phyloP scores from a whole-genome alignment of 2,329 filamentous ascomycete species.

The Colletotrichum sp. region DNA sequence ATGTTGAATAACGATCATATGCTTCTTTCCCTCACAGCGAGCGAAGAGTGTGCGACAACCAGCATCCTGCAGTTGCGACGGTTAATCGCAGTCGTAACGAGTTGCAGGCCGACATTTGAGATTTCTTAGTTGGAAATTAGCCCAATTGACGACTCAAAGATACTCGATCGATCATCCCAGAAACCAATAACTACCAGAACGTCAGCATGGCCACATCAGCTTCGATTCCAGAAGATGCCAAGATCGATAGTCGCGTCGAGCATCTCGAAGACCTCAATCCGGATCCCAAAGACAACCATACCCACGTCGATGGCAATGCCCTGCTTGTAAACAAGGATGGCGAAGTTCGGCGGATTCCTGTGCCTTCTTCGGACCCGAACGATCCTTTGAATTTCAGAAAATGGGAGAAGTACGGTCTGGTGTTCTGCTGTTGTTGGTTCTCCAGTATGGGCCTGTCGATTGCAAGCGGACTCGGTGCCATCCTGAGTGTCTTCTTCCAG shows the following conservation, averaged over 20 bases:
- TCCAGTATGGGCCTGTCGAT: slow-evolving; percentile 45
- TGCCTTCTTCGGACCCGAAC: slow-evolving; percentile 25
- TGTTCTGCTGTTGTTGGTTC: slow-evolving; percentile 33
- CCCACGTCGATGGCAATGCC: slow-evolving; percentile 16
- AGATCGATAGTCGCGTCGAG: neutral
- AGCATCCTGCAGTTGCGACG: slow-evolving; percentile 1
- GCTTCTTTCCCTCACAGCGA: neutral
- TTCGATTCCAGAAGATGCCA: neutral
- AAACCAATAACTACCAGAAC: neutral
- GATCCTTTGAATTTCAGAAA: slow-evolving; percentile 29
- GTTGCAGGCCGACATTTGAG: neutral
- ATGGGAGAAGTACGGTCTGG: slow-evolving; percentile 27
- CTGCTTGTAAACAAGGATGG: slow-evolving; percentile 18
- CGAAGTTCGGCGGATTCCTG: slow-evolving; percentile 22
- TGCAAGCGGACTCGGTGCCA: slow-evolving; percentile 52
- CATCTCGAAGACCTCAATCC: neutral
- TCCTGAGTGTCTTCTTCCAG: slow-evolving; percentile 36
- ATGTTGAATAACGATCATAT: neutral
- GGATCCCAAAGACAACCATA: neutral
- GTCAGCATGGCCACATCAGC: neutral
- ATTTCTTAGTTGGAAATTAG: neutral
- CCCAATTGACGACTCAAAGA: neutral
- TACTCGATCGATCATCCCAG: neutral
- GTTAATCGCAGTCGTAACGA: slow-evolving; percentile 13
- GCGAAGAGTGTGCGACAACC: neutral